Conservation (phyloP, 2,329 filamentous ascomycete genomes). For the Cyphellophora attinorum region DNA sequence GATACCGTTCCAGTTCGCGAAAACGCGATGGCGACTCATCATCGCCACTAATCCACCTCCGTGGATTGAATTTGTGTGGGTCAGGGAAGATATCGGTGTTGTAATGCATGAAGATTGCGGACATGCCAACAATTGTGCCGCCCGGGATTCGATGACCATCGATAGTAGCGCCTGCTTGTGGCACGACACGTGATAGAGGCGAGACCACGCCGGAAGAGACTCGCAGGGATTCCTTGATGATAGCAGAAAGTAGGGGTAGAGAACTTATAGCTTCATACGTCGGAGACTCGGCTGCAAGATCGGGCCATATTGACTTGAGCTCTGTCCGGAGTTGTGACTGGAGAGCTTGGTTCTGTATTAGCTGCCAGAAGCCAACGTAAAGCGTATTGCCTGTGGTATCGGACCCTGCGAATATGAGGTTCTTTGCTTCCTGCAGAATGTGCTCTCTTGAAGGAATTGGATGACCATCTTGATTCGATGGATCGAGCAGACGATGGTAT, state of each 20-base stretch:
- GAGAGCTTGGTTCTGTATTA: slow-evolving; percentile 12
- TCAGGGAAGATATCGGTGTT: slow-evolving; percentile 13
- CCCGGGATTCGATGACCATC: slow-evolving; percentile 8
- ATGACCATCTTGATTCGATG: slow-evolving; percentile 1
- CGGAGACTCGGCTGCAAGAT: slow-evolving; percentile 1
- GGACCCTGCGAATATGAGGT: slow-evolving; percentile 22
- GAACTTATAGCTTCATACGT: slow-evolving; percentile 20
- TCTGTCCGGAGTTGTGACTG: slow-evolving; percentile 12
- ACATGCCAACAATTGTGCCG: slow-evolving; percentile 19
- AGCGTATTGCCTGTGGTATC: slow-evolving; percentile 24
- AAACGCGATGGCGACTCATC: too few relatives aligned
- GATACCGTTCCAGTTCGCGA: slow-evolving; percentile 22
- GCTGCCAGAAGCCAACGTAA: slow-evolving; percentile 20
- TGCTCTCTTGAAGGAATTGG: slow-evolving; percentile 4
- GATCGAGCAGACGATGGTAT: slow-evolving; percentile 22
- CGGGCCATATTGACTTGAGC: slow-evolving; percentile 8
- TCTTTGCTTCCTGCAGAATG: slow-evolving; percentile 22
- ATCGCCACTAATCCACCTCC: slow-evolving; percentile 8
- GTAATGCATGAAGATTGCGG: slow-evolving; percentile 18
- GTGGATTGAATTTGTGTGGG: slow-evolving; percentile 4
- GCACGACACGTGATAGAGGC: slow-evolving; percentile 16
- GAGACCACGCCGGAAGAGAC: slow-evolving; percentile 25
- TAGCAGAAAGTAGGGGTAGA: slow-evolving; percentile 21
- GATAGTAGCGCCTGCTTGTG: slow-evolving; percentile 16
- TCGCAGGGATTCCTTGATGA: slow-evolving; percentile 32